A percentile compares a stretch with the other conserved stretches of the same genome.
These are phyloP conservation scores for Gnomoniopsis smithogilvyi DNA, from an alignment of 2,329 filamentous ascomycete genomes.

Conservation along the genomic window DNA sequence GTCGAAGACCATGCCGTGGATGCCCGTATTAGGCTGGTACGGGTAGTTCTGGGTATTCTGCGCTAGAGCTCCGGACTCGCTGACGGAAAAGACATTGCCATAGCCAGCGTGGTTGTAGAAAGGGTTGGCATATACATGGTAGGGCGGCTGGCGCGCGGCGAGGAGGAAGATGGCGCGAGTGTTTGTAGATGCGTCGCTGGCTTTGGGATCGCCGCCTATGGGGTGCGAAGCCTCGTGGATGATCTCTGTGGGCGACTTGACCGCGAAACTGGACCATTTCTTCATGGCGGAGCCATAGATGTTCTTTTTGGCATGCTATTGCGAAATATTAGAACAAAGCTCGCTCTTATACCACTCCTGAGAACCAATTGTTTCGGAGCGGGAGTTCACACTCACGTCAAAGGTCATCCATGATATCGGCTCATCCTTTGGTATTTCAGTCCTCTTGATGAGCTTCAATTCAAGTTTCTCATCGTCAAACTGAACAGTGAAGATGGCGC, in stretches of 20 bases:
- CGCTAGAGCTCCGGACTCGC: constrained; percentile 53
- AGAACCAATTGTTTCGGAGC: too few relatives aligned
- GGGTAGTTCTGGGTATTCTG: constrained; percentile 70
- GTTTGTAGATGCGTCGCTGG: constrained; percentile 68
- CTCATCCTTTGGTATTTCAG: constrained; percentile 76
- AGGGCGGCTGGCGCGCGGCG: constrained; percentile 72
- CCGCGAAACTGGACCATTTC: constrained; percentile 81
- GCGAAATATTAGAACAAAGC: too few relatives aligned
- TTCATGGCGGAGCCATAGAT: constrained; percentile 92
- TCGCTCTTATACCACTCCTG: too few relatives aligned
- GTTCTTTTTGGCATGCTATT: constrained; percentile 73
- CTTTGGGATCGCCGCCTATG: constrained; percentile 70
- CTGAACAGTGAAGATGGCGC: constrained; percentile 83
- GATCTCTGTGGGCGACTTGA: constrained; percentile 73
- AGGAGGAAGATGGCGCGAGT: constrained; percentile 88
- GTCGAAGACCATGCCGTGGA: constrained; percentile 82
- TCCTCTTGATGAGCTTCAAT: constrained; percentile 73
- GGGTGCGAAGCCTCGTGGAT: constrained; percentile 71
- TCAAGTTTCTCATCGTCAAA: constrained; percentile 81
- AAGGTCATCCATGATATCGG: constrained; percentile 95
- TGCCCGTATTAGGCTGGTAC: constrained; percentile 66
- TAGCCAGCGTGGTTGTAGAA: constrained; percentile 85
- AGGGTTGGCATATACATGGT: constrained; percentile 83
- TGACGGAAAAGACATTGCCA: constrained; percentile 72
- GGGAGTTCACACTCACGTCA: constrained; percentile 53